phyloP scores from a whole-genome alignment of 1,139 yeast species.

The Waltiozyma solani region DNA sequence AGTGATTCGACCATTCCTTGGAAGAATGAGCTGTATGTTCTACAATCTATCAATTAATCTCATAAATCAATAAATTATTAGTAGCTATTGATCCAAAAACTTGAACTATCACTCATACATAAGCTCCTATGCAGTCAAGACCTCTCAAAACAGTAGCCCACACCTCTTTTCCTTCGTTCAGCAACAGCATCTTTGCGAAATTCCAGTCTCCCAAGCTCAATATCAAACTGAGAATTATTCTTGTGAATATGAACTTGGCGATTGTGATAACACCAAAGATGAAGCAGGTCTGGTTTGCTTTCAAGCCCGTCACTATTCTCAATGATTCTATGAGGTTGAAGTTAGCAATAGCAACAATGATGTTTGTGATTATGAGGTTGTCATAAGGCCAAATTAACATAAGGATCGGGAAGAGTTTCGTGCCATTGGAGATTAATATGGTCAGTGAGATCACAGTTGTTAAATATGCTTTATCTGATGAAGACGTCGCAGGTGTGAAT shows the following conservation, averaged over 20 bases:
- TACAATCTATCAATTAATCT: too few species aligned
- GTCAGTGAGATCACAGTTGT: constrained; percentile 45
- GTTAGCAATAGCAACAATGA: constrained; percentile 53
- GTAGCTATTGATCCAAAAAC: too few species aligned
- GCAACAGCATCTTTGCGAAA: too few species aligned
- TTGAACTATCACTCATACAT: too few species aligned
- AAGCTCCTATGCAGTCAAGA: too few species aligned
- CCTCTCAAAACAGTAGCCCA: too few species aligned
- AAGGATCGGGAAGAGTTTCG: constrained; percentile 81
- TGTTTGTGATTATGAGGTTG: constrained; percentile 50
- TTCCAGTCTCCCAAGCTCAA: too few species aligned
- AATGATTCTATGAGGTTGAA: constrained; percentile 61
- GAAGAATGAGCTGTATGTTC: too few species aligned
- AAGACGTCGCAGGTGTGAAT: too few species aligned
- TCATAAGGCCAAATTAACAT: constrained; percentile 98
- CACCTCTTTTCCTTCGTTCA: too few species aligned
- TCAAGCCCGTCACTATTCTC: constrained; percentile 38
- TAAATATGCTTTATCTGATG: constrained; percentile 13
- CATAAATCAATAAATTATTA: too few species aligned
- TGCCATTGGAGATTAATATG: constrained; percentile 62
- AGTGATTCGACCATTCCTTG: too few species aligned
- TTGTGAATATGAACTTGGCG: constrained; percentile 19
- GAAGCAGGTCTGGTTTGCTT: constrained; percentile 27
- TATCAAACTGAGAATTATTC: constrained; percentile 17
- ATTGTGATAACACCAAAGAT: constrained; percentile 19